phyloP scores from a whole-genome alignment of 1,139 yeast species.

The Sugiyamaella sp. region DNA sequence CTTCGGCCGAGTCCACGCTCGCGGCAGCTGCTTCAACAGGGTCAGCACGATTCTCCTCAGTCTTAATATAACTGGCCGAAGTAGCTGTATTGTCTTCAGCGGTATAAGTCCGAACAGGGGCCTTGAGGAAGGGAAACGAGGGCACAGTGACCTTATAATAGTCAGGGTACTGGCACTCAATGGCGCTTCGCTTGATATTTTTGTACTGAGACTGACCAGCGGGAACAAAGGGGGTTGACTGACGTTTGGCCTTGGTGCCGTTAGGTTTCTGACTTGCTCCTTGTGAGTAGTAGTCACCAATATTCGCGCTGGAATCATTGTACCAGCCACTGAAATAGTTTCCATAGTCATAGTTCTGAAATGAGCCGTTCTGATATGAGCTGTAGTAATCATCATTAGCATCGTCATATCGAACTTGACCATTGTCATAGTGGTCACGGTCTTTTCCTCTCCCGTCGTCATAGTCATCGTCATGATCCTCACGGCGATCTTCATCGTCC shows the following conservation, averaged over 20 bases:
- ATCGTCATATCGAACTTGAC: background rate
- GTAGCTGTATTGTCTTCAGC: constrained; percentile 8
- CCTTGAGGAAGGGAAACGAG: constrained; percentile 17
- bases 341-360: background rate
- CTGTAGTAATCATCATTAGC: background rate
- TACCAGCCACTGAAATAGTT: background rate
- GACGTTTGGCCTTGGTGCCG: background rate
- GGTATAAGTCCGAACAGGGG: constrained; percentile 8
- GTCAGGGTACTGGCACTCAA: constrained; percentile 22
- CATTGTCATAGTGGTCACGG: background rate
- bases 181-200: constrained; percentile 11
- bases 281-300: background rate
- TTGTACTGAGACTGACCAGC: constrained; percentile 12
- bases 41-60: too few species aligned
- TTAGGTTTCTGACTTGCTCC: background rate
- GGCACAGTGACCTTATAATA: constrained; percentile 16
- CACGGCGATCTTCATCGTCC: background rate
- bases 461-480: background rate
- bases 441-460: background rate
- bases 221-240: constrained; percentile 4
- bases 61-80: background rate
- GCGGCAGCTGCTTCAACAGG: too few species aligned
- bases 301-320: background rate
- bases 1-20: background rate
- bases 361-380: background rate